Evolutionary conservation across 2,329 filamentous ascomycete species (phyloP), one percentile per base, ranked within the genome.

Genomic region (Arthrobotrys musiformis): DNA sequence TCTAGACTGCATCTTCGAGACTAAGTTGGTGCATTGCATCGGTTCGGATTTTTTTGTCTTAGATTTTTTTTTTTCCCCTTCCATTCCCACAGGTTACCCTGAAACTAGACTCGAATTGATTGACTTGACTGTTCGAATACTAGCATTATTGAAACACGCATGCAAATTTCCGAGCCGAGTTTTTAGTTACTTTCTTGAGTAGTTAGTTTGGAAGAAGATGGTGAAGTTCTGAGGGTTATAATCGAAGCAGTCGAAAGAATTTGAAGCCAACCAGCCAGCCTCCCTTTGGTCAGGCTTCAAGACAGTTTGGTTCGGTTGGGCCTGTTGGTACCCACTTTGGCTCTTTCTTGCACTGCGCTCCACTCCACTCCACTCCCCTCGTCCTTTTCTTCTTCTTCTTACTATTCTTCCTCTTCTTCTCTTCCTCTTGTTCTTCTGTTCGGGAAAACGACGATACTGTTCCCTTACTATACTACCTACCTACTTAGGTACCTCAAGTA

Each of bases 91-190:
- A 4, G 11, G 15, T 13, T 42, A n/a, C 2, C 17, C 37, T 11
- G 33, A 37, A 13, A 37, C 11, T 6, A 37, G 2, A 37, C 33
- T 11, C 9, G 8, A 37, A 2, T 37, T 37, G 33, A 37, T n/a
- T n/a, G n/a, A n/a, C n/a, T n/a, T n/a, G n/a, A n/a, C n/a, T n/a
- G n/a, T n/a, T n/a, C n/a, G n/a, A 70, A 46, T 24, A n/a, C n/a
- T n/a, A n/a, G n/a, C 33, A 8, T 13, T 40, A 58, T 58, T 58
- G 52, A 58, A 58, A 58, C 52, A 19, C 52, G 30, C 52, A 30
- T 30, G 13, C 52, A 58, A 58, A 73, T 73, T 73, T 73, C 69
- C 69, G 60, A 73, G 60, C 69, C 60, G 68, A 64, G 56, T 61
- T 58, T 58, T 50, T 5, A 11, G 30, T 35, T 35, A 5, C 11